Evolutionary conservation across 148 eudicot genomes (phyloP).

Genomic region (Fagopyrum esculentum): DNA sequence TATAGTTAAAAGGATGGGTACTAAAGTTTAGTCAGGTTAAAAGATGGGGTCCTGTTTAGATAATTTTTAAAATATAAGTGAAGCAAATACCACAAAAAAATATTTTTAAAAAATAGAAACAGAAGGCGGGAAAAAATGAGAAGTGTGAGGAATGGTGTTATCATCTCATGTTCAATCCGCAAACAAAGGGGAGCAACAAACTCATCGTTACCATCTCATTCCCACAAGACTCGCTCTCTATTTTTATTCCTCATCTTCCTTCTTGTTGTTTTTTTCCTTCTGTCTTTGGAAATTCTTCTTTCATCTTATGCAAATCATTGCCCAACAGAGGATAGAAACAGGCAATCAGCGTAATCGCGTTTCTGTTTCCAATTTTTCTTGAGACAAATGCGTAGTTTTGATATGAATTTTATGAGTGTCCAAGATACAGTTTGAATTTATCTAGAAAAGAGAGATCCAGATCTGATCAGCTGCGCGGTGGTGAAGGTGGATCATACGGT

Average conservation of each 20-base stretch:
- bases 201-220: constrained; percentile 2
- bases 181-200: constrained; percentile 7
- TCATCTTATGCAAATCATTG: background rate
- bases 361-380: background rate
- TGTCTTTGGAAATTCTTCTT: background rate
- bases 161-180: background rate
- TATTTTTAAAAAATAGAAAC: background rate
- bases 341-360: background rate
- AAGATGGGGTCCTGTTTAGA: too few relatives aligned
- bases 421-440: background rate
- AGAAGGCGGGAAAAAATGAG: constrained; percentile 1
- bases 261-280: background rate
- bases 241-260: background rate
- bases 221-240: background rate
- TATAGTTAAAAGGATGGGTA: too few relatives aligned
- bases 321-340: background rate
- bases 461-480: background rate
- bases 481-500: background rate
- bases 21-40: too few relatives aligned
- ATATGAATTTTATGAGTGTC: background rate
- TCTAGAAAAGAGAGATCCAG: background rate
- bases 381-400: background rate
- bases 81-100: background rate
- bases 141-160: background rate
- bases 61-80: too few relatives aligned